Evolutionary conservation across 2,329 filamentous ascomycete genomes (phyloP), one percentile per base, ranked within the genome.

Genomic region (Phialocephala sp.): DNA sequence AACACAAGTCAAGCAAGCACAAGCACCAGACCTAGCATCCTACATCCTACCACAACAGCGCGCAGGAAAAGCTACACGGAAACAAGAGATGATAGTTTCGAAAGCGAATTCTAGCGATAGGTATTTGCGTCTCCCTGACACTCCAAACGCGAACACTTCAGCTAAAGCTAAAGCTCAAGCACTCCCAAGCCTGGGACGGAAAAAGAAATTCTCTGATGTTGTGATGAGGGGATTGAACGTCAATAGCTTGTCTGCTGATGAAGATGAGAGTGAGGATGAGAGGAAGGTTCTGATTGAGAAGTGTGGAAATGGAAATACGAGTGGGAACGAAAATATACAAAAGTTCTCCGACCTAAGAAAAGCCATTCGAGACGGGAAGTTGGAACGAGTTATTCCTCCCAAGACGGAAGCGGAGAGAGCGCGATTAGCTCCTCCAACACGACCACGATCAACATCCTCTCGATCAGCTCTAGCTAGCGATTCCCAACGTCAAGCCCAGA

Each of bases 281-380:
- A 2, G 27, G 9, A 12, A 8, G 8, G 20, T 27, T 4, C 15
- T 36, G 1, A 18, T 32, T 8, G 43, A 20, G 27, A 36, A 54
- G 35, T 39, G 55, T 18, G 36, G 6, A 6, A 55, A 58, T 4
- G 27, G 27, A 32, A 6, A 32, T 6, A 6, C 3, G 27, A 32
- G 27, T 6, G 27, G 27, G 27, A 32, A 32, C 27, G 6, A 32
- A 3, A 32, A 32, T 32, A 6, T 32, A 32, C 27, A 41, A 11
- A 4, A 47, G 4, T 35, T 11, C 22, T 5, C 22, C 50, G 12
- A 27, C 12, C 32, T 24, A 14, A 15, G 50, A 24, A 54, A 15
- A 54, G 27, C 12, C 57, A 69, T 69, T 18, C 36, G 32, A 15
- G 67, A 65, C 54, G 67, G 67, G 9, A 67, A 63, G 57, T 20